Percentiles rank a stretch among this genome's conserved stretches.
phyloP scores from a whole-genome alignment of 2,329 filamentous ascomycete species.

The Ophiognomonia clavigignenti-juglandacearum region DNA sequence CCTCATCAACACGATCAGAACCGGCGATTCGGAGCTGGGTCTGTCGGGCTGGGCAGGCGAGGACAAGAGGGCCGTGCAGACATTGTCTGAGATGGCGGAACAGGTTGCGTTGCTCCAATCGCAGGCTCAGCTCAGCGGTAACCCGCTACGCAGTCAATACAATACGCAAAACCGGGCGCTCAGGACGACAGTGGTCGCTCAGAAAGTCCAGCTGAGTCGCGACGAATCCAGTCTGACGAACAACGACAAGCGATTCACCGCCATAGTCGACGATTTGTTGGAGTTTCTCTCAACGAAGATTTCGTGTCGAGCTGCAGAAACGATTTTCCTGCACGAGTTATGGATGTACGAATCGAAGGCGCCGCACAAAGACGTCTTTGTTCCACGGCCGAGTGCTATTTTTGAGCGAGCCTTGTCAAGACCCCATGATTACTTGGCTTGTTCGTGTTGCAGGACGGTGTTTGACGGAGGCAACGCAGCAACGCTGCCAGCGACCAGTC shows the following conservation, averaged over 20 bases:
- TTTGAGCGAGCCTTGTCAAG: slow-evolving; percentile 67
- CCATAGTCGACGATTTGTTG: slow-evolving; percentile 54
- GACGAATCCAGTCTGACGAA: slow-evolving; percentile 67
- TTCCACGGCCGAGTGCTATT: slow-evolving; percentile 64
- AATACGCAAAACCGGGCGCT: slow-evolving; percentile 65
- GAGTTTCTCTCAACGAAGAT: slow-evolving; percentile 38
- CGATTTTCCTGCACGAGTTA: slow-evolving; percentile 62
- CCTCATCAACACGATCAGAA: slow-evolving; percentile 31
- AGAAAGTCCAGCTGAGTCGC: slow-evolving; percentile 75
- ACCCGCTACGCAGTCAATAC: slow-evolving; percentile 67
- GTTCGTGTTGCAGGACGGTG: slow-evolving; percentile 57
- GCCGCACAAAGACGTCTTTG: slow-evolving; percentile 69
- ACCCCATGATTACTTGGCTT: slow-evolving; percentile 74
- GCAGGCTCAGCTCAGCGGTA: slow-evolving; percentile 38
- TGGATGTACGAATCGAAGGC: slow-evolving; percentile 70
- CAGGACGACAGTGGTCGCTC: slow-evolving; percentile 73
- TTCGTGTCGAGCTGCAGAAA: slow-evolving; percentile 33
- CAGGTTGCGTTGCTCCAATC: slow-evolving; percentile 42
- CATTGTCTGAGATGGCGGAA: slow-evolving; percentile 31
- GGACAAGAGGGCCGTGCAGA: background rate
- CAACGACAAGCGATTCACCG: slow-evolving; percentile 66
- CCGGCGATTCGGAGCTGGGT: slow-evolving; percentile 33
- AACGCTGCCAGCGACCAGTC: slow-evolving; percentile 64
- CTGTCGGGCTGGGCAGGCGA: slow-evolving; percentile 30
- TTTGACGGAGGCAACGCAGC: slow-evolving; percentile 46